Percentiles rank a stretch among this genome's conserved stretches.
Evolutionary conservation across 495 filamentous ascomycete genomes (phyloP).

Genomic region (Penicillium crystallinum): DNA sequence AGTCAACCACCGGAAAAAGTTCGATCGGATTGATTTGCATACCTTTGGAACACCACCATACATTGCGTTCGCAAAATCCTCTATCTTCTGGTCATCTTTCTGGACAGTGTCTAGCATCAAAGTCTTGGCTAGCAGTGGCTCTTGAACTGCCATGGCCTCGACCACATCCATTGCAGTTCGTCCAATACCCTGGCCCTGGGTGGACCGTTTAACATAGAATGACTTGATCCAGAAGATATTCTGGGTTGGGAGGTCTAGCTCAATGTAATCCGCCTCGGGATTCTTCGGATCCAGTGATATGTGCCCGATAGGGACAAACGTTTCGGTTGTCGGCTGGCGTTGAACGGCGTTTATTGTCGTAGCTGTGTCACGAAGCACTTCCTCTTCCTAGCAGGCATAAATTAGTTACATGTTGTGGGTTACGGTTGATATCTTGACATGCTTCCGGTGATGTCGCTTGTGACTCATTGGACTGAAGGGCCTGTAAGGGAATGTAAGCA

Average conservation of each 20-base stretch:
- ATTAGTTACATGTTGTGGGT: not conserved
- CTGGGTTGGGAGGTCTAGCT: constrained; percentile 12
- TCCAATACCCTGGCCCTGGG: constrained; percentile 25
- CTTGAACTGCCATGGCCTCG: constrained; percentile 20
- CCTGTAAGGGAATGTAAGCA: constrained; percentile 2
- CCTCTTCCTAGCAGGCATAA: not conserved
- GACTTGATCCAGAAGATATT: constrained; percentile 26
- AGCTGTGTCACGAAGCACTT: constrained; percentile 19
- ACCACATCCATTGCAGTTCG: constrained; percentile 26
- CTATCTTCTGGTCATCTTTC: constrained; percentile 12
- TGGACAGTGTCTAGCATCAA: constrained; percentile 21
- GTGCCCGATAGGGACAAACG: constrained; percentile 26
- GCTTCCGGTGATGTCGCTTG: not conserved
- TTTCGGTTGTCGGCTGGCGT: constrained; percentile 10
- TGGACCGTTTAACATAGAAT: constrained; percentile 17
- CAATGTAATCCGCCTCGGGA: constrained; percentile 10
- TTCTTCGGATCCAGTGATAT: constrained; percentile 25
- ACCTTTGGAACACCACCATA: constrained; percentile 20
- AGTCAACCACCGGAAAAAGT: not conserved
- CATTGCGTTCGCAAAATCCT: constrained; percentile 17
- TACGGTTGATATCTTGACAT: not conserved
- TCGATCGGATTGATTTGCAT: not conserved
- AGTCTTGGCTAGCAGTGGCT: constrained; percentile 17
- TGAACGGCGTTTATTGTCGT: constrained; percentile 13
- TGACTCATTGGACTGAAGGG: constrained; percentile 9